Evolutionary conservation across 2,329 filamentous ascomycete genomes (phyloP).

Genomic region (Aspergillus brunneoviolaceus): DNA sequence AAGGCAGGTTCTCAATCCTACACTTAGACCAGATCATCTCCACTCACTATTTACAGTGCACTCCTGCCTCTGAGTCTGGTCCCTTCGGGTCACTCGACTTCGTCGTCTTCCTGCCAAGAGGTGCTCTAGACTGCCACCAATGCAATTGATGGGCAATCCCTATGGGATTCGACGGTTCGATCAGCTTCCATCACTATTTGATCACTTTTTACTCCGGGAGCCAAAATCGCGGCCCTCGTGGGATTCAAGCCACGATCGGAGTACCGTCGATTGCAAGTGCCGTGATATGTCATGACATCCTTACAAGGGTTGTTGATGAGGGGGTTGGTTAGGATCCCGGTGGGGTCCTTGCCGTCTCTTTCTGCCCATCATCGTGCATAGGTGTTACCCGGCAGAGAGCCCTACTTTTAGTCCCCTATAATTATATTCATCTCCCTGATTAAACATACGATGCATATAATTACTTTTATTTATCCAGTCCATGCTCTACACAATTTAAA

Average conservation of each 20-base stretch:
- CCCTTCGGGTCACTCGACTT: background rate
- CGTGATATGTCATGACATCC: background rate
- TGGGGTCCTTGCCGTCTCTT: background rate
- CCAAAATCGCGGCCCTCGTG: background rate
- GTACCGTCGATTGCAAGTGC: background rate
- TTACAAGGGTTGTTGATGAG: background rate
- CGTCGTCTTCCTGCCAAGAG: background rate
- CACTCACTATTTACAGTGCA: constrained; percentile 7
- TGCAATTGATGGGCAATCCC: background rate
- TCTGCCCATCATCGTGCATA: too few species aligned
- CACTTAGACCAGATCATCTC: background rate
- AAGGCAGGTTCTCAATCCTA: too few species aligned
- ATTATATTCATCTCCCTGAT: background rate
- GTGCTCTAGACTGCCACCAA: background rate
- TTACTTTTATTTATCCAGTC: background rate
- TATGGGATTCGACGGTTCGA: background rate
- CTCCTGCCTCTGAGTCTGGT: background rate
- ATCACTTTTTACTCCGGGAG: background rate
- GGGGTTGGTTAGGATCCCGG: background rate
- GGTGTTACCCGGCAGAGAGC: background rate
- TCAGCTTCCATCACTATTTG: background rate
- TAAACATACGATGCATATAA: background rate
- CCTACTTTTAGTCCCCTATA: background rate
- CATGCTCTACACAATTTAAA: background rate
- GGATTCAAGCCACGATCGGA: background rate